Evolutionary conservation across 2,329 filamentous ascomycete species (phyloP).

Genomic region (Aureobasidium pullulans): DNA sequence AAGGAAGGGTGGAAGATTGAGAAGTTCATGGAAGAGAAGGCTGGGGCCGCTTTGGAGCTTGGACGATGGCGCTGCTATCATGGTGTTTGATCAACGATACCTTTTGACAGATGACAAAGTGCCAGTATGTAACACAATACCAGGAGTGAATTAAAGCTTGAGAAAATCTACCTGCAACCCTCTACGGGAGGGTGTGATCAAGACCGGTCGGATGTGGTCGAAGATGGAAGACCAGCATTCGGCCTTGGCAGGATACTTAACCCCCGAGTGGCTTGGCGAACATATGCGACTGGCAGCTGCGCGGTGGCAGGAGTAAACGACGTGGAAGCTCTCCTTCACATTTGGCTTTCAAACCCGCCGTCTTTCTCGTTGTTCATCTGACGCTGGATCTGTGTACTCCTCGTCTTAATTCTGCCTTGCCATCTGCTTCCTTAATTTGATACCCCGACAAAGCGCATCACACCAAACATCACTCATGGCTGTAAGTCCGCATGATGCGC

Average conservation of each 20-base stretch:
- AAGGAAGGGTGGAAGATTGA: not conserved
- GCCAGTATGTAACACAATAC: not conserved
- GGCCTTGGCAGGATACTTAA: not conserved
- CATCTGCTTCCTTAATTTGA: conserved; percentile 8
- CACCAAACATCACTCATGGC: conserved; percentile 10
- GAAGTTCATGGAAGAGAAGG: not conserved
- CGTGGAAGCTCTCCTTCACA: conserved; percentile 9
- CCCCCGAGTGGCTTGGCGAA: too few species aligned
- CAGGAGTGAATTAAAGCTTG: too few species aligned
- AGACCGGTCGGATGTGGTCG: not conserved
- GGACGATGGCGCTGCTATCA: not conserved
- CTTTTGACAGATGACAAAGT: not conserved
- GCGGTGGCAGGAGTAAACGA: conserved; percentile 12
- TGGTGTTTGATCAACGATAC: not conserved
- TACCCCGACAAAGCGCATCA: conserved; percentile 11
- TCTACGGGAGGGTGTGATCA: too few species aligned
- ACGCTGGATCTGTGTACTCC: conserved; percentile 2
- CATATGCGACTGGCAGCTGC: not conserved
- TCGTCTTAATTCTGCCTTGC: conserved; percentile 6
- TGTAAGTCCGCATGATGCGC: conserved; percentile 11
- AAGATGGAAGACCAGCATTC: too few species aligned
- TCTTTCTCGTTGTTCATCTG: conserved; percentile 3
- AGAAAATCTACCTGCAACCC: too few species aligned
- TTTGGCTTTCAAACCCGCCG: not conserved
- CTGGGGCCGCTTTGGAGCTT: not conserved